Evolutionary conservation across 1,139 yeast genomes (phyloP), one percentile per base, ranked within the genome.

Genomic region (Zygoascus hellenicus): DNA sequence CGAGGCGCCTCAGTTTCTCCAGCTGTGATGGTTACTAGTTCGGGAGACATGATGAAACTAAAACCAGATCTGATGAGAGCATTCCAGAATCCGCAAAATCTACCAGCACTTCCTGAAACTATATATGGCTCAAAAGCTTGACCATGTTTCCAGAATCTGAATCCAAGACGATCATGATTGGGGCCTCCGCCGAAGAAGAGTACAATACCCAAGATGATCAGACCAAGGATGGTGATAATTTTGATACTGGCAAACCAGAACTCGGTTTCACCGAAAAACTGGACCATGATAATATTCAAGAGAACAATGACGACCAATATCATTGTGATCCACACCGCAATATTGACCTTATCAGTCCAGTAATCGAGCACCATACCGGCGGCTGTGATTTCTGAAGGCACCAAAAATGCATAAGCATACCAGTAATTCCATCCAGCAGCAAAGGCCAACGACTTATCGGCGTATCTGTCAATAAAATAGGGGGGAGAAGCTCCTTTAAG

Each of bases 381-480:
- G 22, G 87, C 86, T 13, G 90, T 82, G 49, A 87, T 70, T 66
- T 87, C 96, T 1, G 58, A 54, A 9, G 61, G 61, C 51, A 86
- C 78, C 5, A 95, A 87, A 67, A 78, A 84, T 2, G 95, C 84
- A 54, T 83, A 81, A 47, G 88, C 87, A 65, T 84, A 85, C 90
- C 92, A 85, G 64, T 87, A 88, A 68, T 80, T 74, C 78, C 87
- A 86, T 48, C 92, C 94, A 58, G 81, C 80, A 42, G 94, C 81
- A 49, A 85, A 87, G 53, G 95, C 94, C 49, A 83, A 69, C 77
- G 64, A 56, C 26, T 56, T 54, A 29, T 58, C 58, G 10, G 60
- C 59, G 72, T 85, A 85, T 60, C 89, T 46, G 14, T 56, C 55
- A 35, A 59, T 51, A 42, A 56, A 59, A 52, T 51, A 49, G n/a